Percentiles rank a stretch among this genome's conserved stretches.
Evolutionary conservation across 352 stramenopile species (phyloP).

Genomic region (Pythium angustatum): DNA sequence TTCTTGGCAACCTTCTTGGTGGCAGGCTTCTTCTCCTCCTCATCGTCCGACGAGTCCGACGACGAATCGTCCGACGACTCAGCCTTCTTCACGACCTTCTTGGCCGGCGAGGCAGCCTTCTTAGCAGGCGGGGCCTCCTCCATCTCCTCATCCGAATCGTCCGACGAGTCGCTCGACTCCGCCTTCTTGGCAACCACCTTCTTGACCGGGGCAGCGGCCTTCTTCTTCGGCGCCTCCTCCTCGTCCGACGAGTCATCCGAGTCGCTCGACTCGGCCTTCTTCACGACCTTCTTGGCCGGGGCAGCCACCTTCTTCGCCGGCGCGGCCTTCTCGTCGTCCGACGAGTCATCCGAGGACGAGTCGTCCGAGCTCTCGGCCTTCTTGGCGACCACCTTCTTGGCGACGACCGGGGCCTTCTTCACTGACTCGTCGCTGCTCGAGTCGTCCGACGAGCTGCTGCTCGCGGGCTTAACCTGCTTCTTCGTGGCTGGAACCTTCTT

Average conservation of each 20-base stretch:
- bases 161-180: constrained; percentile 52
- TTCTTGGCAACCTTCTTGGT: no score
- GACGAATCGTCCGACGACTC: constrained; percentile 39
- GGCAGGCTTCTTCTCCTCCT: no score
- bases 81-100: constrained; percentile 51
- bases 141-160: constrained; percentile 60
- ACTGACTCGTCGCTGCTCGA: constrained; percentile 43
- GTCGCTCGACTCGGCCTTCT: constrained; percentile 25
- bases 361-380: constrained; percentile 47
- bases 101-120: constrained; percentile 32
- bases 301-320: constrained; percentile 27
- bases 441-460: constrained; percentile 41
- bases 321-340: constrained; percentile 34
- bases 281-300: constrained; percentile 32
- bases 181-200: constrained; percentile 34
- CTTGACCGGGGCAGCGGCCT: constrained; percentile 45
- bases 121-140: constrained; percentile 51
- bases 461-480: constrained; percentile 38
- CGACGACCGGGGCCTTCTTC: constrained; percentile 39
- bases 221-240: constrained; percentile 38
- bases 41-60: constrained; percentile 53
- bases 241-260: constrained; percentile 32
- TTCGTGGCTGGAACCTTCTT: constrained; percentile 47
- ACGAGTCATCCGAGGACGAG: constrained; percentile 46
- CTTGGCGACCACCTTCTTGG: constrained; percentile 44